Base-by-base conservation (phyloP, 1,284 basidiomycete genomes). In the Cronartium quercuum region DNA sequence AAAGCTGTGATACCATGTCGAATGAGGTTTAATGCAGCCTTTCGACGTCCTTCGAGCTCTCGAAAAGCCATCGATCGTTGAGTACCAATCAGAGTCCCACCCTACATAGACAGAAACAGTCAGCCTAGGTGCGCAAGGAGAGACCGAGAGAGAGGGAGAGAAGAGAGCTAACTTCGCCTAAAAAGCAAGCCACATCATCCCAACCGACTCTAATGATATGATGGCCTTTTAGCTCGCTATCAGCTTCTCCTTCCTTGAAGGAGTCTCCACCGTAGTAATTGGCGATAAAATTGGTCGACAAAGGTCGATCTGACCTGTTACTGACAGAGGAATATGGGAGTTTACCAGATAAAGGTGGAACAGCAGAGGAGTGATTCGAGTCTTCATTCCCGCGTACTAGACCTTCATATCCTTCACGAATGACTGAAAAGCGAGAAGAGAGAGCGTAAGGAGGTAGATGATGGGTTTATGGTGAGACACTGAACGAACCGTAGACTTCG, bases 161-260 rank as follows among this genome's bases (percentile, higher is more conserved):
- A n/a, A 51, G 47, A n/a, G 38, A 61, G 82, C 86, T 77, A 77
- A 89, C 91, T 85, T 94, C 88, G 58, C 90, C 88, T 80, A 95
- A 90, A 92, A 94, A 98, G 5, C 92, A 92, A 41, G 92, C 86
- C 34, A 98, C 95, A 83, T 98, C 96, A 81, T 98, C 96, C 91
- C 95, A 98, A 4, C 95, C 96, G 2, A 97, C 94, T 76, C 92
- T 86, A 61, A 98, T 90, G 80, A 98, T 98, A 83, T 98, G 94
- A 65, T 90, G 86, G 0, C 94, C 94, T 80, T 90, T 92, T 78
- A 98, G 86, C 58, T 81, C 81, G 67, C 80, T 78, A 55, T 82
- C 82, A 0, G 80, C 81, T 79, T 98, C 95, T 6, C 95, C 95
- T 80, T 98, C 91, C 78, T 87, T 90, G 68, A 98, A 84, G 44